Evolutionary conservation across 805 yeast genomes (phyloP).

Genomic region (Starmera dryadoides): DNA sequence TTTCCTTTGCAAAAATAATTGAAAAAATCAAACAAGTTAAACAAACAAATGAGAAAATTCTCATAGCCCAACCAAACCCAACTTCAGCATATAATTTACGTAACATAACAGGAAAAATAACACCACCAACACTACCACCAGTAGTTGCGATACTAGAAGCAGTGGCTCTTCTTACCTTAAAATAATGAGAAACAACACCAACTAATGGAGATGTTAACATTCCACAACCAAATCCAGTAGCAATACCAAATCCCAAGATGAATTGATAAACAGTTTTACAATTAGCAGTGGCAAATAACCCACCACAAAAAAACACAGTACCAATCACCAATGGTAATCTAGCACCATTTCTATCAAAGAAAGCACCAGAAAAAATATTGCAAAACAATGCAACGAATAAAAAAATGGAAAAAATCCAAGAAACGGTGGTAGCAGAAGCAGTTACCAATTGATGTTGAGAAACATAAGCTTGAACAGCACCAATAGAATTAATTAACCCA

Average conservation of each 20-base stretch:
- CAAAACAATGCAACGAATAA: constrained; percentile 38
- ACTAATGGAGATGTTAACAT: constrained; percentile 51
- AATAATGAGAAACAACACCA: constrained; percentile 59
- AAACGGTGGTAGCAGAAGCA: constrained; percentile 37
- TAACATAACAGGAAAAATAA: constrained; percentile 43
- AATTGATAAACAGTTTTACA: constrained; percentile 48
- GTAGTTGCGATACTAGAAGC: constrained; percentile 40
- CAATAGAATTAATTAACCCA: constrained; percentile 52
- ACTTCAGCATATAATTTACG: constrained; percentile 36
- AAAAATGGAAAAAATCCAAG: constrained; percentile 60
- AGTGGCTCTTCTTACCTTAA: constrained; percentile 44
- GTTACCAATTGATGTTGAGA: constrained; percentile 40
- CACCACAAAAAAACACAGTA: constrained; percentile 34
- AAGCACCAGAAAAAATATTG: constrained; percentile 44
- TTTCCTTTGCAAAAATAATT: constrained; percentile 28
- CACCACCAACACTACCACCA: constrained; percentile 49
- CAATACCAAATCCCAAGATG: constrained; percentile 45
- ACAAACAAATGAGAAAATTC: constrained; percentile 41
- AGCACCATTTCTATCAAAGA: constrained; percentile 56
- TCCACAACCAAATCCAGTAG: constrained; percentile 49
- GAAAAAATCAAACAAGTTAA: constrained; percentile 27
- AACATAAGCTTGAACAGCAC: constrained; percentile 56
- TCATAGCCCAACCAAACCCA: constrained; percentile 51
- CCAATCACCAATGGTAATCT: constrained; percentile 33
- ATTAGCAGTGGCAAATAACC: constrained; percentile 47